Conservation (phyloP, 345 rosid genomes). For the Trapa bicornis region DNA sequence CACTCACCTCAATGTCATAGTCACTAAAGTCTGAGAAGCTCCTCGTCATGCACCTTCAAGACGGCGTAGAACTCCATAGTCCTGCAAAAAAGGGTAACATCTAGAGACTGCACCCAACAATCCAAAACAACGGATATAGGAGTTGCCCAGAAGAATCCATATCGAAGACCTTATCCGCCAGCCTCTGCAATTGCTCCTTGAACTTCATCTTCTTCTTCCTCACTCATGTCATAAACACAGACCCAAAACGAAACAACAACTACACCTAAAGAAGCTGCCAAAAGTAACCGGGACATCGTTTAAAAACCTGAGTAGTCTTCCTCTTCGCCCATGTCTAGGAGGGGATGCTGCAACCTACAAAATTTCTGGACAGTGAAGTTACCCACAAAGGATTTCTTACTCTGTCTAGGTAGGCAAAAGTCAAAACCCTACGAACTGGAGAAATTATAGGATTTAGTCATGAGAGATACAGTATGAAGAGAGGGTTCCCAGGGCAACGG, state of each 20-base stretch:
- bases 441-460: too few species aligned
- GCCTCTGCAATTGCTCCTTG: conserved; percentile 57
- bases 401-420: too few species aligned
- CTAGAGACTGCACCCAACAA: not conserved
- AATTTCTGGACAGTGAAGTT: not conserved
- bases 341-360: not conserved
- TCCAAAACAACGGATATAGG: not conserved
- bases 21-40: conserved; percentile 68
- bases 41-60: conserved; percentile 63
- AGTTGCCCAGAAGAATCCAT: not conserved
- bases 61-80: conserved; percentile 65
- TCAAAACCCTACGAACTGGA: too few species aligned
- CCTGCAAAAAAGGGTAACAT: conserved; percentile 30
- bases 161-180: conserved; percentile 44
- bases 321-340: conserved; percentile 4
- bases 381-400: not conserved
- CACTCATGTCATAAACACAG: conserved; percentile 1
- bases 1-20: conserved; percentile 52
- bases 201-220: conserved; percentile 16
- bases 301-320: conserved; percentile 8
- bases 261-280: not conserved
- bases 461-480: too few species aligned
- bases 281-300: not conserved
- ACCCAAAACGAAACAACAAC: not conserved
- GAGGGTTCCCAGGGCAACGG: too few species aligned